Conservation (phyloP, 2,329 filamentous ascomycete species). For the Pseudocercospora pini-densiflorae region DNA sequence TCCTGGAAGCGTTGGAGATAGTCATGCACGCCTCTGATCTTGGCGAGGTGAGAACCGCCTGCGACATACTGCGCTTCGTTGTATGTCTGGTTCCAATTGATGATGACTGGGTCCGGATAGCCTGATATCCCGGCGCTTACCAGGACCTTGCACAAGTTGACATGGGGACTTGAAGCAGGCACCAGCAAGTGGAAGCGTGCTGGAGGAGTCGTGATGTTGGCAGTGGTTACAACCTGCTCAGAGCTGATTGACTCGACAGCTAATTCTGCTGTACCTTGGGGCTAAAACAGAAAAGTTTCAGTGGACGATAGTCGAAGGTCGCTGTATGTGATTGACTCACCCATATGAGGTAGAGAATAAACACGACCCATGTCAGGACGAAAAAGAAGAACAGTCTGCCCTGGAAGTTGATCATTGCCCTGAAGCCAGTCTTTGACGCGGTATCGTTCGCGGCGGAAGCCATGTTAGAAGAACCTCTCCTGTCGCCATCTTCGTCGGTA, state of each 20-base stretch:
- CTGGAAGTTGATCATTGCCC: conserved; percentile 17
- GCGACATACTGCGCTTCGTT: conserved; percentile 24
- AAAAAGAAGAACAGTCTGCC: conserved; percentile 19
- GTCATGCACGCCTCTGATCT: conserved; percentile 33
- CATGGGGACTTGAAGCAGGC: conserved; percentile 30
- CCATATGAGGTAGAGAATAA: conserved; percentile 18
- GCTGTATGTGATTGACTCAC: conserved; percentile 1
- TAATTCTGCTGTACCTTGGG: neutral
- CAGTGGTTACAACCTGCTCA: neutral
- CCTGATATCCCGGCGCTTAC: conserved; percentile 31
- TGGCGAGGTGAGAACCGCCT: conserved; percentile 41
- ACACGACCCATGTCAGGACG: conserved; percentile 15
- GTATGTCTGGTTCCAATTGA: conserved; percentile 31
- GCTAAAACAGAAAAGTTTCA: conserved; percentile 3
- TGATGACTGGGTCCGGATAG: conserved; percentile 33
- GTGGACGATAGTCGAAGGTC: neutral
- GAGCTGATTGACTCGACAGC: neutral
- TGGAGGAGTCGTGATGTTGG: conserved; percentile 14
- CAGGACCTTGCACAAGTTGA: conserved; percentile 35
- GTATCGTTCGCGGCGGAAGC: neutral
- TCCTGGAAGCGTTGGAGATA: conserved; percentile 29
- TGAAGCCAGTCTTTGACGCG: conserved; percentile 10
- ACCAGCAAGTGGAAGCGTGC: conserved; percentile 35
- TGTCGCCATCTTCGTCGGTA: neutral
- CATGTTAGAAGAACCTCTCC: neutral